Evolutionary conservation across 1,139 yeast genomes (phyloP), one percentile per base, ranked within the genome.

Genomic region (Pichia sp.): DNA sequence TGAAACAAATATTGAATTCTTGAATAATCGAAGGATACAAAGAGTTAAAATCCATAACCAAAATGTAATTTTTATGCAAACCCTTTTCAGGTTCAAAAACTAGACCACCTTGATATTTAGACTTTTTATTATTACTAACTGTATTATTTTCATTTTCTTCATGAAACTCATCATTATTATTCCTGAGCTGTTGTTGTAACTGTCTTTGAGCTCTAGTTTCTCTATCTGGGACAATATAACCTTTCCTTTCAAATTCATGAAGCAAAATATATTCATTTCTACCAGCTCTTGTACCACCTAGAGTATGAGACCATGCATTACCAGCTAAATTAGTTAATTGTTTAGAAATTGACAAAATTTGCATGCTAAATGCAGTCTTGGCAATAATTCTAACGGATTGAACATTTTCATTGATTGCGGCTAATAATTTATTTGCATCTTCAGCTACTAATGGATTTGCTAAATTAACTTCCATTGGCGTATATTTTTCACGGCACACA

Each of bases 51-150:
- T 94, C 99, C 97, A 94, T 90, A 27, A 94, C 98, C 57, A 92
- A 69, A 11, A 89, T 79, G 61, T 84, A 86, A 56, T 88, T 85
- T 62, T 88, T 89, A 64, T 92, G 96, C 43, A 94, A 72, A 1
- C 99, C 98, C 63, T 85, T 87, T 61, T 86, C 97, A 0, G 99
- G 99, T 56, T 92, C 98, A 66, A 94, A 87, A 40, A 94, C 99
- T 58, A 88, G 76, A 63, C 99, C 66, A 54, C 99, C 99, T 66
- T 87, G 90, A 66, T 72, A 94, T 64, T 89, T 89, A 22, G 95
- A 83, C 63, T 86, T 87, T 59, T 80, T 81, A 63, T 81, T 81
- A 63, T 80, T 82, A 7, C 82, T 76, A 3, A 77, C 71, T 1
- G 67, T 70, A 3, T 77, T 70, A 0, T 72, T 65, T 27, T 73